phyloP scores from a whole-genome alignment of 1,139 yeast species.

The Candida gigantensis region DNA sequence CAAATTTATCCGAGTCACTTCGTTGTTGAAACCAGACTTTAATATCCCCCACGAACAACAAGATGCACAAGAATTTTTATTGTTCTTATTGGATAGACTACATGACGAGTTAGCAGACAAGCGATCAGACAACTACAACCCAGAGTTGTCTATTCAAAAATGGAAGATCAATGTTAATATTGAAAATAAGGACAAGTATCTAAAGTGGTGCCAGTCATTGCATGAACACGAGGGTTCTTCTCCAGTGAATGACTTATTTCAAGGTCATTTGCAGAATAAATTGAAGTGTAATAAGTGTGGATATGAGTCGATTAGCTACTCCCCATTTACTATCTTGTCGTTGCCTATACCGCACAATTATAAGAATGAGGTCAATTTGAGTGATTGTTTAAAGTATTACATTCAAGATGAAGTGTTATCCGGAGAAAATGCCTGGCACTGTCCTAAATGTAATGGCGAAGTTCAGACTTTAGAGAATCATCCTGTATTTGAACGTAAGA shows the following conservation, averaged over 20 bases:
- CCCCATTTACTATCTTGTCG: constrained; percentile 64
- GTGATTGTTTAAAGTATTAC: constrained; percentile 66
- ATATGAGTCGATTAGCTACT: constrained; percentile 55
- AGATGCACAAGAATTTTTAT: constrained; percentile 74
- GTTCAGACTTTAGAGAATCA: constrained; percentile 33
- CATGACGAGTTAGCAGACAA: constrained; percentile 62
- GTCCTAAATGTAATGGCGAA: constrained; percentile 62
- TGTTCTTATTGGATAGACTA: constrained; percentile 63
- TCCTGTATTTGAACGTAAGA: constrained; percentile 38
- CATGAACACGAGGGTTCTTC: constrained; percentile 61
- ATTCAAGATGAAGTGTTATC: constrained; percentile 67
- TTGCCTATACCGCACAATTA: constrained; percentile 59
- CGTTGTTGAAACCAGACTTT: constrained; percentile 60
- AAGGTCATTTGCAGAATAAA: constrained; percentile 68
- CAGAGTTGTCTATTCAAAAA: constrained; percentile 29
- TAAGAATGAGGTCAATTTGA: constrained; percentile 29
- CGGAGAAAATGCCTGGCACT: constrained; percentile 79
- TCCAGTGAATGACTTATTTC: constrained; percentile 63
- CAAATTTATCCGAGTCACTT: constrained; percentile 57
- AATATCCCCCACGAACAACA: constrained; percentile 73
- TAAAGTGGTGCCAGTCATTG: constrained; percentile 57
- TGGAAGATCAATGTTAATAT: constrained; percentile 36
- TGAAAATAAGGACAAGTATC: constrained; percentile 50
- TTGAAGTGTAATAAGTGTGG: constrained; percentile 67
- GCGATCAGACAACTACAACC: constrained; percentile 13